Evolutionary conservation across 176 grass and related monocot genomes (phyloP), one percentile per base, ranked within the genome.

Genomic region (Cenchrus fungigraminus): DNA sequence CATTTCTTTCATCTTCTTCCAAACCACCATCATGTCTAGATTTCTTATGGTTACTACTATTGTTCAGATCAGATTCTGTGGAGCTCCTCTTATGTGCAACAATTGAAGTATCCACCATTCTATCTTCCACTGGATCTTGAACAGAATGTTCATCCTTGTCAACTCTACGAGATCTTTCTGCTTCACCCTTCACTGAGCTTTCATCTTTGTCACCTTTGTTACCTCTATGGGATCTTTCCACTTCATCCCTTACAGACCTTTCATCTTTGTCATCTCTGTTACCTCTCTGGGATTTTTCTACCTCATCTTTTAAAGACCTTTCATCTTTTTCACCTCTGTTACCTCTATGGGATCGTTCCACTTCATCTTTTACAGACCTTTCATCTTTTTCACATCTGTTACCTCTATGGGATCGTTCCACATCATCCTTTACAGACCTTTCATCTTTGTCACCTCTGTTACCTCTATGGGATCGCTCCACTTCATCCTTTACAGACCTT

Each of bases 91-190:
- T 97, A 75, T 77, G 85, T 68, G 67, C 58, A 70, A 20, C 64
- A 52, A 64, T 58, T 46, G 68, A 85, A 73, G 52, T 65, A 79
- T 88, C 74, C 47, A n/a, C 58, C 68, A 53, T 83, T 54, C 86
- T 92, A 87, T 85, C 79, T 77, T 92, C 90, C 60, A 78, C 76
- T 72, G 82, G 42, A 62, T 91, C 89, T 59, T 87, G 94, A 82
- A 60, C 82, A 89, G 55, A 15, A 53, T 42, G 83, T 88, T 80
- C 79, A 89, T 92, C 81, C 90, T 89, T 95, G 53, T 47, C 80
- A 62, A 82, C 71, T 86, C 65, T 92, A 82, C 89, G 85, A 59
- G 82, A 92, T 63, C 22, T 92, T 83, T 88, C 89, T 37, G 72
- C 61, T 75, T 71, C 37, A 55, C 87, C 89, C 69, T 87, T 97